Evolutionary conservation across 2,329 filamentous ascomycete species (phyloP), one percentile per base, ranked within the genome.

Genomic region (Colletotrichum ledebouriae): DNA sequence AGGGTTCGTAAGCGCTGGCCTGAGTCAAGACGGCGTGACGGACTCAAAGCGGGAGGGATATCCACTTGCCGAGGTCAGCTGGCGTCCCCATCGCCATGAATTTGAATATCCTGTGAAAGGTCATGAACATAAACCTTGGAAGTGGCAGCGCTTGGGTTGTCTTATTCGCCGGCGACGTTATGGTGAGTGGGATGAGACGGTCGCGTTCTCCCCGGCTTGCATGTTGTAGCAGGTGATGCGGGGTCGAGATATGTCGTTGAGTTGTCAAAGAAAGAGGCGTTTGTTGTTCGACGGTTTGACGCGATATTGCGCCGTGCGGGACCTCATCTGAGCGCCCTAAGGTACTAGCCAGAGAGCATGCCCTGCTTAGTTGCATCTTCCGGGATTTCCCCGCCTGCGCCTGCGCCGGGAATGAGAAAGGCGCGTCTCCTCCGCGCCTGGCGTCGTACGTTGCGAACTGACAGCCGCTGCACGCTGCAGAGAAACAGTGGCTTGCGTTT

Each of bases 11-110:
- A 37, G 49, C 59, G 59, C 46, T 41, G 55, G 46, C 41, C 34
- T 64, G 62, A 61, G 63, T 65, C 57, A 65, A 65, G 46, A 55
- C 47, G 57, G 57, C 29, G 57, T 61, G 33, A 65, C 57, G 33
- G 47, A 53, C 46, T 61, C 47, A 22, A 56, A 65, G 34, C 56
- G 37, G 22, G 46, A 55, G 29, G 20, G 47, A n/a, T 46, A 20
- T 29, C 61, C 61, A 60, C 47, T 53, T 22, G 20, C 55, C 15
- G 37, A 47, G 56, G 47, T 61, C 62, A 65, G 56, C 46, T 65
- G 62, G 34, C 29, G 47, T 15, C 15, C 37, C 46, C 46, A 15
- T 61, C 62, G 59, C 47, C 61, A 55, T 52, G 22, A 52, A n/a
- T 20, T 65, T 57, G 62, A 47, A 29, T 29, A 7, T 33, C 22